Conservation (phyloP, 2,329 filamentous ascomycete genomes). For the Daldinia eschscholtzii region DNA sequence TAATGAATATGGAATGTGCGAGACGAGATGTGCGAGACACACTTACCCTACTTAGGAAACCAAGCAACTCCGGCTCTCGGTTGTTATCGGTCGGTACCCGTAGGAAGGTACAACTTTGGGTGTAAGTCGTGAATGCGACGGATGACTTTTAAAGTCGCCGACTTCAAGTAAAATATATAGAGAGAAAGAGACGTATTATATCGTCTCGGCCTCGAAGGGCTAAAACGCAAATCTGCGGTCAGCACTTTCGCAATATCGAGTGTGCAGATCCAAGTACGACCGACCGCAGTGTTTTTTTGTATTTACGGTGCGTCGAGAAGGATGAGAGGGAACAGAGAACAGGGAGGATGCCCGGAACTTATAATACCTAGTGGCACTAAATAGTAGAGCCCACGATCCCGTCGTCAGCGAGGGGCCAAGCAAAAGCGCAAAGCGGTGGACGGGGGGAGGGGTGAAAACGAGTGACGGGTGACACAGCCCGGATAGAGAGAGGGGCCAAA, state of each 20-base stretch:
- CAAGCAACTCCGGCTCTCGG: neutral
- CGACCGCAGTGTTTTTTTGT: conserved; percentile 36
- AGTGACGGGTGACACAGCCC: conserved; percentile 48
- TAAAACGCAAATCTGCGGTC: conserved; percentile 40
- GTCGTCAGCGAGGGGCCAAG: conserved; percentile 44
- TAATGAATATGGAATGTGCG: conserved; percentile 12
- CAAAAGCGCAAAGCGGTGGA: conserved; percentile 27
- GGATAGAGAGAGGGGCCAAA: conserved; percentile 34
- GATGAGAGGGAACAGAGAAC: conserved; percentile 40
- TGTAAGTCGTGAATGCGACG: conserved; percentile 12
- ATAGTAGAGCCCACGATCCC: conserved; percentile 42
- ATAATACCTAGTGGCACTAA: conserved; percentile 46
- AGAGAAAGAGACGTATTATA: conserved; percentile 13
- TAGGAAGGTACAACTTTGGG: conserved; percentile 1
- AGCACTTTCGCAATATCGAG: conserved; percentile 26
- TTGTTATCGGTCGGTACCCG: conserved; percentile 8
- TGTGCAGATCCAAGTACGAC: conserved; percentile 40
- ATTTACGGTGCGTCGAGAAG: conserved; percentile 42
- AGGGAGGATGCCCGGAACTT: conserved; percentile 47
- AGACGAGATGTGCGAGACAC: conserved; percentile 9
- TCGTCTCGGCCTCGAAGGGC: conserved; percentile 40
- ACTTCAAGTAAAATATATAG: neutral
- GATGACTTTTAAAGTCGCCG: neutral
- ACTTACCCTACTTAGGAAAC: conserved; percentile 11
- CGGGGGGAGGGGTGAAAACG: conserved; percentile 18